Evolutionary conservation across 164 flowering plant species (phyloP).

Genomic region (Aristolochia contorta): DNA sequence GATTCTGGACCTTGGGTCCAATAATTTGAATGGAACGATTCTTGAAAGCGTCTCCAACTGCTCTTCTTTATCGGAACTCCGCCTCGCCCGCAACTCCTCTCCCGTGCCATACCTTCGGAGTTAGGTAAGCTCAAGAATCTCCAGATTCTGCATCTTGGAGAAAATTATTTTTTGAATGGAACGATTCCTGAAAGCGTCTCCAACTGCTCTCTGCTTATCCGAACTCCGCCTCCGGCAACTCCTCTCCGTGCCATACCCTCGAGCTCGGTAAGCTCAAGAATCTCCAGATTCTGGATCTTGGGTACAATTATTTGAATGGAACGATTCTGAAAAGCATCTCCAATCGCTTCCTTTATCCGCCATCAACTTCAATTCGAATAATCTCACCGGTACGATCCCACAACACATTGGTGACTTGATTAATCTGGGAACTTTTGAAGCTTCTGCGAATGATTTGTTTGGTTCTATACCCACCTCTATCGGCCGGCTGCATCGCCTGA

Average conservation of each 20-base stretch:
- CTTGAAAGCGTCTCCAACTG: slow-evolving; percentile 49
- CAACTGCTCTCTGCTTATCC: slow-evolving; percentile 36
- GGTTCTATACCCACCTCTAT: slow-evolving; percentile 63
- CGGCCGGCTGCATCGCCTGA: slow-evolving; percentile 32
- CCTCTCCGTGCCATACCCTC: slow-evolving; percentile 45
- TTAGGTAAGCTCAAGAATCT: too few relatives aligned
- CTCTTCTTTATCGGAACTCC: slow-evolving; percentile 32
- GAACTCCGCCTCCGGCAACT: slow-evolving; percentile 32
- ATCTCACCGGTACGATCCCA: slow-evolving; percentile 54
- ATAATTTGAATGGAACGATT: slow-evolving; percentile 41
- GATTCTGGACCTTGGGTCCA: slow-evolving; percentile 33
- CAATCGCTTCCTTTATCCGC: slow-evolving; percentile 36
- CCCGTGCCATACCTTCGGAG: slow-evolving; percentile 48
- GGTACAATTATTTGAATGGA: slow-evolving; percentile 37
- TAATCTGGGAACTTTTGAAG: slow-evolving; percentile 37
- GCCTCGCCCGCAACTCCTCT: slow-evolving; percentile 25
- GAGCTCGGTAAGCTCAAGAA: slow-evolving; percentile 37
- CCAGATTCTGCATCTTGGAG: slow-evolving; percentile 67
- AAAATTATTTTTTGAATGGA: slow-evolving; percentile 56
- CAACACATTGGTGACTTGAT: slow-evolving; percentile 36
- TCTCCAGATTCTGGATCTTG: slow-evolving; percentile 36
- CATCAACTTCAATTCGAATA: slow-evolving; percentile 31
- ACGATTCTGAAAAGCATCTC: slow-evolving; percentile 42
- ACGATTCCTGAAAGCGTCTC: too few relatives aligned
- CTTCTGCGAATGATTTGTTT: slow-evolving; percentile 29